Conservation (phyloP, 495 filamentous ascomycete genomes). For the Stereocaulon alpinum region DNA sequence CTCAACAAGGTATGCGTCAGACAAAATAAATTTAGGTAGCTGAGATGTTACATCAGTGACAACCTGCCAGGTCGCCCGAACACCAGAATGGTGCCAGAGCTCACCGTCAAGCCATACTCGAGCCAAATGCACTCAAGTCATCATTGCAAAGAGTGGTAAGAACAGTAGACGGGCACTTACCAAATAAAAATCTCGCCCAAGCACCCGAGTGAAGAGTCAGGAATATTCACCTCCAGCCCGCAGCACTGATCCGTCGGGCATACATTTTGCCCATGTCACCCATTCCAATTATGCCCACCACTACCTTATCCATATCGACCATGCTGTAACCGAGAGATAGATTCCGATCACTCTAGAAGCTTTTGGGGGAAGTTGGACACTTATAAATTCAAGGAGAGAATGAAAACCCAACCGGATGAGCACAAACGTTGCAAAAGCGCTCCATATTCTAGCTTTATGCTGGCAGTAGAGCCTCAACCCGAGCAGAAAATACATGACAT, state of each 20-base stretch:
- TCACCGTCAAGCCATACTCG: slow-evolving; percentile 61
- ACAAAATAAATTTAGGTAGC: slow-evolving; percentile 88
- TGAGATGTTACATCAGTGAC: slow-evolving; percentile 95
- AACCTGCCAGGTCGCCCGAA: slow-evolving; percentile 29
- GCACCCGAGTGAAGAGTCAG: neutral
- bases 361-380: neutral
- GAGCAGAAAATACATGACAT: slow-evolving; percentile 7
- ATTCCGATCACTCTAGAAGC: neutral
- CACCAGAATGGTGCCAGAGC: slow-evolving; percentile 43
- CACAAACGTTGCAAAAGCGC: neutral
- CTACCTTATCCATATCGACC: slow-evolving; percentile 1
- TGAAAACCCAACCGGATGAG: neutral
- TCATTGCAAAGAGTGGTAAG: slow-evolving; percentile 46
- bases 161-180: slow-evolving; percentile 24
- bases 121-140: slow-evolving; percentile 99
- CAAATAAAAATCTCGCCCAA: slow-evolving; percentile 14
- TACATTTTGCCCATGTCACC: slow-evolving; percentile 99
- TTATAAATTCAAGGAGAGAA: neutral
- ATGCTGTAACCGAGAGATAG: neutral
- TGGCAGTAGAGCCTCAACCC: neutral
- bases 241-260: slow-evolving; percentile 69
- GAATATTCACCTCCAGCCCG: slow-evolving; percentile 80
- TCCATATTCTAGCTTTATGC: slow-evolving; percentile 1
- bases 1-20: slow-evolving; percentile 45
- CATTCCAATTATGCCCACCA: slow-evolving; percentile 92